Evolutionary conservation across 257 asterid species (phyloP).

Genomic region (Solanum corneliomulleri): DNA sequence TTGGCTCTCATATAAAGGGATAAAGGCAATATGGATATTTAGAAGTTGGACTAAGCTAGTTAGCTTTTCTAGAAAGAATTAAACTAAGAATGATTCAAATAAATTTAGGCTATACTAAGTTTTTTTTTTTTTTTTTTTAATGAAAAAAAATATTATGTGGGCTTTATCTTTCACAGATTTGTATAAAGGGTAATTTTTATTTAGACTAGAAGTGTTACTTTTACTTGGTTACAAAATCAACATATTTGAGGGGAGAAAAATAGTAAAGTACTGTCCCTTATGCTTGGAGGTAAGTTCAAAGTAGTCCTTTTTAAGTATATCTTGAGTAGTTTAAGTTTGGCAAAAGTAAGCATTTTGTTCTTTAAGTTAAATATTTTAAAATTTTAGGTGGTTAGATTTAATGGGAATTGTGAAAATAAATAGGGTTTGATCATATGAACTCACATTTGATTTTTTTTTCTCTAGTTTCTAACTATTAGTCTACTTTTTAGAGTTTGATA

Average conservation of each 20-base stretch:
- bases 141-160: not conserved
- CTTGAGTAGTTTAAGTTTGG: not conserved
- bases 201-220: not conserved
- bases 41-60: slow-evolving; percentile 47
- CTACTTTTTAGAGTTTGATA: no score
- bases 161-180: not conserved
- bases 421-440: not conserved
- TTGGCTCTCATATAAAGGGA: slow-evolving; percentile 25
- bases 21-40: slow-evolving; percentile 37
- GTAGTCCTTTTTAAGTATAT: not conserved
- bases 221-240: not conserved
- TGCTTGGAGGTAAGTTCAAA: not conserved
- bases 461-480: not conserved
- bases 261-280: not conserved
- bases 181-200: not conserved
- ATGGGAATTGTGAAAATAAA: not conserved
- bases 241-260: not conserved
- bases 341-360: not conserved
- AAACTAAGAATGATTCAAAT: not conserved
- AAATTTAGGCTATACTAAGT: not conserved
- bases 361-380: not conserved
- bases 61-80: slow-evolving; percentile 26
- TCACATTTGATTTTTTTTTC: not conserved
- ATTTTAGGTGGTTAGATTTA: not conserved
- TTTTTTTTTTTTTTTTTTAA: no score